Percentiles rank a stretch among this genome's conserved stretches.
Conservation (phyloP, 306 rosid genomes). For the Ormosia emarginata region DNA sequence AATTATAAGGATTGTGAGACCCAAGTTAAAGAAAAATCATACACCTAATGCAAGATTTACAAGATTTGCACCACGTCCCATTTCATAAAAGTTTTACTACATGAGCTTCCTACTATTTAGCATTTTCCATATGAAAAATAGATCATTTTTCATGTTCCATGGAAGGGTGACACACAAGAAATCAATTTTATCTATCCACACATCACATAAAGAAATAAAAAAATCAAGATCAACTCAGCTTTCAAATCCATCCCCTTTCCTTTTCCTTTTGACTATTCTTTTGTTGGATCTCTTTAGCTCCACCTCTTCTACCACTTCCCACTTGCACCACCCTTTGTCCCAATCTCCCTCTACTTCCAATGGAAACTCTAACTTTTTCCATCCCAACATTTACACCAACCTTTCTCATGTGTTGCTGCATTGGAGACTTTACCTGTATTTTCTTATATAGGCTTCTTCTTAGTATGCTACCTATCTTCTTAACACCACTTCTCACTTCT, state of each 20-base stretch:
- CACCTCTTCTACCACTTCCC: constrained; percentile 56
- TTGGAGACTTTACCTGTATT: constrained; percentile 61
- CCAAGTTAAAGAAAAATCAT: background rate
- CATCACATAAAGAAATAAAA: constrained; percentile 6
- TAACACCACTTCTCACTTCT: constrained; percentile 51
- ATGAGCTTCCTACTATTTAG: background rate
- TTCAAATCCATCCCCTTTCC: constrained; percentile 85
- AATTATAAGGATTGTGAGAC: background rate
- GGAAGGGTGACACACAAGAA: constrained; percentile 27
- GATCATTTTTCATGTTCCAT: constrained; percentile 22
- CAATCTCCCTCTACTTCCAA: constrained; percentile 76
- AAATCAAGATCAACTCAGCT: background rate
- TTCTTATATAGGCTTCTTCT: constrained; percentile 79
- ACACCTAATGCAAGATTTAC: background rate
- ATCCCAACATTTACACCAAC: constrained; percentile 78
- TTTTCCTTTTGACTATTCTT: constrained; percentile 69
- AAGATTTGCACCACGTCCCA: background rate
- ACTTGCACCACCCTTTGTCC: constrained; percentile 56
- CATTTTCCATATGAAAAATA: constrained; percentile 28
- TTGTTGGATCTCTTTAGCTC: constrained; percentile 55
- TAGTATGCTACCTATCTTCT: constrained; percentile 59
- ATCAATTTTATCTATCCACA: constrained; percentile 39
- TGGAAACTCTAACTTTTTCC: constrained; percentile 87
- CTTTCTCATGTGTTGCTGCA: constrained; percentile 67
- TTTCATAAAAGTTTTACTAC: background rate